Base-by-base conservation (phyloP, 1,284 basidiomycete species). In the Psilocybe mexicana region DNA sequence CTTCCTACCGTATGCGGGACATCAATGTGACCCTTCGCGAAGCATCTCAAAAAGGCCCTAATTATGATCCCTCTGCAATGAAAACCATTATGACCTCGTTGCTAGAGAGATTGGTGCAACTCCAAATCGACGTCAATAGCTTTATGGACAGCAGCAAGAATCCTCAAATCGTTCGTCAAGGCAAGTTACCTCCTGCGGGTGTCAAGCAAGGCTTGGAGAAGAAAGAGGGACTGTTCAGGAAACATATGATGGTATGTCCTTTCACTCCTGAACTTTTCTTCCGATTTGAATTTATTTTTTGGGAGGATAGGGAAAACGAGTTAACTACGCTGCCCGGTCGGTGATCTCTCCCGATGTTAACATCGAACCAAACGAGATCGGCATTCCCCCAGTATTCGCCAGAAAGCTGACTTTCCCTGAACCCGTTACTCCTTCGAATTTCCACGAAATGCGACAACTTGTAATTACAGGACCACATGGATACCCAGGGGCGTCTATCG, bases 281-380 rank as follows among this genome's bases (percentile, higher is more conserved):
- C 38, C 43, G 55, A 49, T 43, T 30, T 45, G 14, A 43, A 24
- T 18, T 23, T 38, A 5, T 53, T 55, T 6, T 43, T 30, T 8
- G 11, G 35, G 14, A 2, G 8, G 43, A 23, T 60, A 96, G 94
- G 97, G 97, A 43, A 99, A 99, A 81, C 95, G 97, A 72, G 97
- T 99, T 68, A 99, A 99, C 74, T 98, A 97, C 72, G 95, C 97
- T 43, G 97, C 97, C 35, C 94, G 97, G 65, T 99, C 97, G 12
- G 97, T 99, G 71, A 99, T 99, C 64, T 99, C 97, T 33, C 97
- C 97, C 8, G 97, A 99, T 70, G 94, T 98, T 70, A 99, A 99
- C 74, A 98, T 99, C 66, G 97, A 99, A 77, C 95, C 97, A 40
- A 97, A 96, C 74, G 97, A 99, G 74, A 99, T 99, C 60, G 97